phyloP scores from a whole-genome alignment of 768 basidiomycete genomes.

The Leccinellum albellum region DNA sequence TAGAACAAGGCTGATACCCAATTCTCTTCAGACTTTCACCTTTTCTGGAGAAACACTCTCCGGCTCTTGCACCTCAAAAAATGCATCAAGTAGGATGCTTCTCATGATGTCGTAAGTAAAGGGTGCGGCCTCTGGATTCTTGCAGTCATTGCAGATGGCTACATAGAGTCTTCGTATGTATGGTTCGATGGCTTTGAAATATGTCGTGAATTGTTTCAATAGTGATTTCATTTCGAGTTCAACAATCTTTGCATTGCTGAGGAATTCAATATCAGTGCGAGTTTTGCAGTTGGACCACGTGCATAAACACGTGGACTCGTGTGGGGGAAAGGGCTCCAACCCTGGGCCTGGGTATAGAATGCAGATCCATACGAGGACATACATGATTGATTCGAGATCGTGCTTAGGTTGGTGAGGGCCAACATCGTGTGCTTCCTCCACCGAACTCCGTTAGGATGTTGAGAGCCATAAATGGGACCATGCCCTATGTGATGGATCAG shows the following conservation, averaged over 20 bases:
- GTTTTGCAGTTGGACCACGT: too few relatives aligned
- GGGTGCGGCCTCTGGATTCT: neutral
- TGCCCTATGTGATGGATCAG: neutral
- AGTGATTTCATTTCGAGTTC: too few relatives aligned
- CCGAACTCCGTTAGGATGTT: neutral
- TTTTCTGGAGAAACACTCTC: neutral
- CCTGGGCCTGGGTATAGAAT: neutral
- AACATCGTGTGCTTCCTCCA: neutral
- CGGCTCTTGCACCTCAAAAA: neutral
- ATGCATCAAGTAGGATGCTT: neutral
- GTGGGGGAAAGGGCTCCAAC: too few relatives aligned
- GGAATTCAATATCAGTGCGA: too few relatives aligned
- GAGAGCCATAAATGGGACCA: neutral
- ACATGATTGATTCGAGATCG: constrained; percentile 4
- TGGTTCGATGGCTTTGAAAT: neutral
- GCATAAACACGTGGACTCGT: too few relatives aligned
- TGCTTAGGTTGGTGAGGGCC: neutral
- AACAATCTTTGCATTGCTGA: too few relatives aligned
- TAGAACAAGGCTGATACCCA: too few relatives aligned
- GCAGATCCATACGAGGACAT: constrained; percentile 4
- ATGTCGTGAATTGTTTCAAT: neutral
- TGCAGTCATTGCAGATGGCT: neutral
- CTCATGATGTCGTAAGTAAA: neutral
- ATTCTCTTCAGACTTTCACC: too few relatives aligned
- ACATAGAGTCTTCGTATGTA: neutral